Conservation (phyloP, 768 basidiomycete species). For the Suillus cothurnatus region DNA sequence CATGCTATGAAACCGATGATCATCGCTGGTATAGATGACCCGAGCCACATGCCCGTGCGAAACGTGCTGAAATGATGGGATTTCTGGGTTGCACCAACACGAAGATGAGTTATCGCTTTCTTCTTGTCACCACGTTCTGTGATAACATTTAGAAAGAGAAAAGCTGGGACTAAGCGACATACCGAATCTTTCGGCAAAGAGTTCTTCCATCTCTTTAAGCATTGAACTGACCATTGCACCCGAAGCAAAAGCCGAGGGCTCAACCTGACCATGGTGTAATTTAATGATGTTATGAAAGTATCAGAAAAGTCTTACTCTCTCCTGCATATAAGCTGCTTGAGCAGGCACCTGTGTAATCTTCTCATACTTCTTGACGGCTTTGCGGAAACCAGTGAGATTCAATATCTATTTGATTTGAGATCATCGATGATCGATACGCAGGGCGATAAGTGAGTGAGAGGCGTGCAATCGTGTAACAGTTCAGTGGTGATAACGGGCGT, state of each 20-base stretch:
- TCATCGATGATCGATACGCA: not conserved
- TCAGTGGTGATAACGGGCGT: not conserved
- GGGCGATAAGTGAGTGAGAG: not conserved
- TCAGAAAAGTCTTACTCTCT: slow-evolving; percentile 51
- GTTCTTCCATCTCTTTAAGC: slow-evolving; percentile 73
- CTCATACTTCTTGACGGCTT: slow-evolving; percentile 84
- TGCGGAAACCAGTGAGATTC: slow-evolving; percentile 89
- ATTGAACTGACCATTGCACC: slow-evolving; percentile 61
- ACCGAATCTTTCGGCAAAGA: slow-evolving; percentile 82
- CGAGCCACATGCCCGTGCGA: slow-evolving; percentile 71
- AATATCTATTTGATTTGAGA: slow-evolving; percentile 52
- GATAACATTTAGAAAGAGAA: not conserved
- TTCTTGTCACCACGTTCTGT: slow-evolving; percentile 75
- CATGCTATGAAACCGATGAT: slow-evolving; percentile 64
- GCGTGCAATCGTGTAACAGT: not conserved
- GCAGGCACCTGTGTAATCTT: slow-evolving; percentile 74
- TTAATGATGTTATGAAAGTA: not conserved
- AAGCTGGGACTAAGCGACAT: slow-evolving; percentile 26
- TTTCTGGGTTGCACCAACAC: slow-evolving; percentile 50
- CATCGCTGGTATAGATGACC: slow-evolving; percentile 71
- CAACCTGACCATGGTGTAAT: slow-evolving; percentile 48
- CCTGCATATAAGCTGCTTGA: slow-evolving; percentile 77
- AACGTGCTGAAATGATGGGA: slow-evolving; percentile 75
- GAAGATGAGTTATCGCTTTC: slow-evolving; percentile 67
- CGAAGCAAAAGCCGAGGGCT: slow-evolving; percentile 67